Base-by-base conservation (phyloP, 2,329 filamentous ascomycete species). In the Ophiostoma montium region DNA sequence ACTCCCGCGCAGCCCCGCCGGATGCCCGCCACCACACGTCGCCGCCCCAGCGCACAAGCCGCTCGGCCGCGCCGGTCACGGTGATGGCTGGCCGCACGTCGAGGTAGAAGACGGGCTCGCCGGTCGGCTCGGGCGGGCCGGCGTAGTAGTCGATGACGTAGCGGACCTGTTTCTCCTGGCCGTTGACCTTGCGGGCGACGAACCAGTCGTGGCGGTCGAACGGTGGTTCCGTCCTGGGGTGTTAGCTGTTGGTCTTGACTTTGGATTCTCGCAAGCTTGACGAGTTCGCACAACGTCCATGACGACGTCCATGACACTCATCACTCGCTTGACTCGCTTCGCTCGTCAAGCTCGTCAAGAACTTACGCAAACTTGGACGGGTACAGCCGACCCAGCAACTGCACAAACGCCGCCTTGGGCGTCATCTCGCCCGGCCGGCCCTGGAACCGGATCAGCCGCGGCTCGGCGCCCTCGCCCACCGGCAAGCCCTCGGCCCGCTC, bases 181-280 rank as follows among this genome's bases (percentile, higher is more conserved):
- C 86, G 48, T 80, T 72, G 45, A 75, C 66, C 32, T 82, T 75
- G 54, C 92, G 76, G 55, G 85, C 76, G 38, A 98, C 85, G 61
- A 83, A 96, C 92, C 92, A 98, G 63, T 98, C 92, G 63, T 98
- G 92, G 53, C 92, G 80, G 65, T 98, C 92, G 59, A 98, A 98
- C 1, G 92, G 92, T 11, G 87, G 84, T 48, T 87, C 82, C 8
- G 82, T 81, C 5, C 83, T 86, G 54, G 1, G 7, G 11, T 21
- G 19, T n/a, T 45, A 35, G 43, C 15, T 27, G 23, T 8, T 27
- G 23, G 23, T 27, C 8, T 8, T 27, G 23, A n/a, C n/a, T n/a
- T n/a, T n/a, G n/a, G n/a, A n/a, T n/a, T n/a, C n/a, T n/a, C n/a
- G n/a, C n/a, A n/a, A n/a, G n/a, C n/a, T n/a, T n/a, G n/a, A n/a